A percentile compares a stretch with the other conserved stretches of the same genome.
These are phyloP conservation scores for Borovskyia barvae DNA, from an alignment of 208 protist genomes.

Conservation along the genomic window DNA sequence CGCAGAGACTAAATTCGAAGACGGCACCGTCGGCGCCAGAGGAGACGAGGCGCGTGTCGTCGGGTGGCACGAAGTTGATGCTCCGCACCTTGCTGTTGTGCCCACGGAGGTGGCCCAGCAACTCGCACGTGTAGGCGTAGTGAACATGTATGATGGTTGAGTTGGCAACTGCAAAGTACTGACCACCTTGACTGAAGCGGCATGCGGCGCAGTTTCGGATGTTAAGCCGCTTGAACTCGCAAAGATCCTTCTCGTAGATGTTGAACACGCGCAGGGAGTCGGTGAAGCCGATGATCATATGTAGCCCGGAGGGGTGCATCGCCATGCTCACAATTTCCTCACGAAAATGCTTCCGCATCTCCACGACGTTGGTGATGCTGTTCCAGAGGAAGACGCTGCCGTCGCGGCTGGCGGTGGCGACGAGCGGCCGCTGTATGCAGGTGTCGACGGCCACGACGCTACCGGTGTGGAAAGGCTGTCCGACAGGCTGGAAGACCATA, in stretches of 20 bases:
- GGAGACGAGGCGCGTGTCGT: constrained; percentile 92
- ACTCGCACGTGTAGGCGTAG: constrained; percentile 95
- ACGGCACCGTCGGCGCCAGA: constrained; percentile 94
- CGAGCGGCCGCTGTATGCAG: constrained; percentile 93
- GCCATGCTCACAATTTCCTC: constrained; percentile 93
- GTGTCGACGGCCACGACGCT: constrained; percentile 91
- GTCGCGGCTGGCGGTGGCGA: constrained; percentile 93
- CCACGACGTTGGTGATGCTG: constrained; percentile 92
- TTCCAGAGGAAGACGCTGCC: constrained; percentile 95
- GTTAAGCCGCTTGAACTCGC: constrained; percentile 92
- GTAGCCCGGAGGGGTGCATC: constrained; percentile 94
- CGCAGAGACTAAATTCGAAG: constrained; percentile 93
- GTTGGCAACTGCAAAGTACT: constrained; percentile 96
- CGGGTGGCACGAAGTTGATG: constrained; percentile 84
- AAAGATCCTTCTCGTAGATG: constrained; percentile 95
- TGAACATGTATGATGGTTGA: constrained; percentile 96
- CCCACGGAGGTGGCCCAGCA: constrained; percentile 92
- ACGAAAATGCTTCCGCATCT: constrained; percentile 91
- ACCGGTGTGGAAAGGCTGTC: constrained; percentile 89
- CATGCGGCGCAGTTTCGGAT: constrained; percentile 93
- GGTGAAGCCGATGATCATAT: constrained; percentile 93
- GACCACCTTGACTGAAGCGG: constrained; percentile 95
- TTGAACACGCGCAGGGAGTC: constrained; percentile 96
- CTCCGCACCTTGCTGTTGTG: constrained; percentile 94
- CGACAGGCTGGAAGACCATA: constrained; percentile 88